Percentiles rank a stretch among this genome's conserved stretches.
Evolutionary conservation across 2,329 filamentous ascomycete genomes (phyloP).

Genomic region (Ceratocystis papillata): DNA sequence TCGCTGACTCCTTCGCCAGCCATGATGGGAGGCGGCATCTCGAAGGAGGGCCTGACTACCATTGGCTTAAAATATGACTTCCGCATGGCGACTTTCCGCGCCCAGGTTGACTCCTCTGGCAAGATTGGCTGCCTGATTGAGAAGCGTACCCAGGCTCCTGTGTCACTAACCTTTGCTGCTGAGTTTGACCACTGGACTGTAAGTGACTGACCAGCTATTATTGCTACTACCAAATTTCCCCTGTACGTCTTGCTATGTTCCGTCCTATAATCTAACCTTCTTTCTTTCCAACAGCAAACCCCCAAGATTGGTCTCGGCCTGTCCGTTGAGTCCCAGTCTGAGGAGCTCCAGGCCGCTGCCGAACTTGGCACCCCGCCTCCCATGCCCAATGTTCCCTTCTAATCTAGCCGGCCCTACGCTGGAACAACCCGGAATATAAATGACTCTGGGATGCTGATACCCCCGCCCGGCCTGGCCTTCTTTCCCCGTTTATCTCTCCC

Average conservation of each 20-base stretch:
- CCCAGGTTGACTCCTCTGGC: constrained; percentile 89
- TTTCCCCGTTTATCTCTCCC: neutral
- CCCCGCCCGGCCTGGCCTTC: neutral
- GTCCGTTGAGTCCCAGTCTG: constrained; percentile 73
- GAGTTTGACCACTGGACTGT: constrained; percentile 95
- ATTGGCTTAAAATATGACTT: constrained; percentile 98
- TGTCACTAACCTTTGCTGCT: constrained; percentile 87
- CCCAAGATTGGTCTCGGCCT: constrained; percentile 92
- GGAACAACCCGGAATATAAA: neutral
- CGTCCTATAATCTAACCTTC: neutral
- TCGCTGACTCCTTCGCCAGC: constrained; percentile 58
- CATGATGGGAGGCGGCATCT: constrained; percentile 63
- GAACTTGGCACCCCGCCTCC: constrained; percentile 45
- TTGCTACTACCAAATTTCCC: too few species aligned
- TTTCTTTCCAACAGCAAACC: constrained; percentile 55
- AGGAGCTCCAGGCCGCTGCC: constrained; percentile 80
- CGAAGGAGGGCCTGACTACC: constrained; percentile 81
- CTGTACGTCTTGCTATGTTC: too few species aligned
- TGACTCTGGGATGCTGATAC: constrained; percentile 6
- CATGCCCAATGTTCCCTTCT: constrained; percentile 55
- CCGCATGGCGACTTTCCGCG: constrained; percentile 86
- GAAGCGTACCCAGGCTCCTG: constrained; percentile 87
- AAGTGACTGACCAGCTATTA: constrained; percentile 34
- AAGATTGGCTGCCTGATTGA: constrained; percentile 88
- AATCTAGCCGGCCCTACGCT: constrained; percentile 30